Conservation (phyloP, 2,329 filamentous ascomycete genomes). For the Diaporthe longicolla region DNA sequence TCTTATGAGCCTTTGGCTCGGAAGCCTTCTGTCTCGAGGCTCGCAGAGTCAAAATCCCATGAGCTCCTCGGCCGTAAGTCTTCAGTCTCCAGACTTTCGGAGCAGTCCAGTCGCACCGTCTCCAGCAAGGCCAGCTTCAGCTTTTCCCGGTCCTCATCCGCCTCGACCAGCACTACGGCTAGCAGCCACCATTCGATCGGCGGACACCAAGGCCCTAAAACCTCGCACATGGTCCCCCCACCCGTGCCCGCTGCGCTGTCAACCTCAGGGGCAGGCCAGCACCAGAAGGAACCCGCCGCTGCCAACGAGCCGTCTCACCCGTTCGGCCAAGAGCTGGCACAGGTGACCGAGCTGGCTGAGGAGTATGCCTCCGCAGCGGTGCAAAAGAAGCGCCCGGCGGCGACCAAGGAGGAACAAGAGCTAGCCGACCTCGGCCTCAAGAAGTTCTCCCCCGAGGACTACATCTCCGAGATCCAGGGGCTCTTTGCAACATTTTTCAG, state of each 20-base stretch:
- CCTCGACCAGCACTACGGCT: conserved; percentile 66
- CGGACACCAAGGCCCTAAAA: conserved; percentile 47
- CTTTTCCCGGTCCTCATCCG: conserved; percentile 71
- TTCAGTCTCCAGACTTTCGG: conserved; percentile 66
- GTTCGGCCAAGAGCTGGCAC: conserved; percentile 90
- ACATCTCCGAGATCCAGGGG: conserved; percentile 83
- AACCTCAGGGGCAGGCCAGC: conserved; percentile 42
- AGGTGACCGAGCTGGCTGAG: conserved; percentile 93
- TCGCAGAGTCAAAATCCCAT: conserved; percentile 69
- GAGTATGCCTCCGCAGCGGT: conserved; percentile 76
- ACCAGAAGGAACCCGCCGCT: conserved; percentile 44
- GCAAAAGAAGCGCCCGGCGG: conserved; percentile 66
- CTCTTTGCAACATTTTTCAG: conserved; percentile 75
- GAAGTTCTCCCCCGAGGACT: conserved; percentile 85
- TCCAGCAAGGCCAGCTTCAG: conserved; percentile 70
- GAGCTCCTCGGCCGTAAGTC: conserved; percentile 73
- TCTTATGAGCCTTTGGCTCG: conserved; percentile 78
- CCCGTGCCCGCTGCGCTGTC: conserved; percentile 38
- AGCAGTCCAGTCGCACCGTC: conserved; percentile 65
- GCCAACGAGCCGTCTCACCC: conserved; percentile 69
- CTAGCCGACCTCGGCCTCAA: conserved; percentile 78
- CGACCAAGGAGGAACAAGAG: conserved; percentile 81
- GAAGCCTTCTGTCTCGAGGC: conserved; percentile 54
- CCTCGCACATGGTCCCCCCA: conserved; percentile 48
- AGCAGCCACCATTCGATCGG: conserved; percentile 56